Conservation (phyloP, 106 monocot genomes). For the Dioscorea dumetorum region DNA sequence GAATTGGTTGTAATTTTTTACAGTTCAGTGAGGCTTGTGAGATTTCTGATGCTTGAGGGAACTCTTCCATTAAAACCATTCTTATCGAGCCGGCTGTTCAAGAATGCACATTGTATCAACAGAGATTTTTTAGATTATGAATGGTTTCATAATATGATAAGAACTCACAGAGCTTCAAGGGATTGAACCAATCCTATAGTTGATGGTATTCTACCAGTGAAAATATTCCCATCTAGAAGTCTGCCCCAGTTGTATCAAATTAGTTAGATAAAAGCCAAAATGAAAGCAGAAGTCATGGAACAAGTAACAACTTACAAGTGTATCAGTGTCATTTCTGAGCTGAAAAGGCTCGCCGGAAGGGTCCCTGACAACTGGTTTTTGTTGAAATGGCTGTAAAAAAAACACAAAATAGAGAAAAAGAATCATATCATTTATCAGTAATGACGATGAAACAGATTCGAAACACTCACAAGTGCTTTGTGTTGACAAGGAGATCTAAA, state of each 20-base stretch:
- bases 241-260: constrained; percentile 21
- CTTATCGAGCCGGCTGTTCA: constrained; percentile 65
- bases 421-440: neutral
- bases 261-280: neutral
- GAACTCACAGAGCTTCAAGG: constrained; percentile 70
- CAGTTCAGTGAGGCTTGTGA: constrained; percentile 50
- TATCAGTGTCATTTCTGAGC: constrained; percentile 44
- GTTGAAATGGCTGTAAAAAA: constrained; percentile 68
- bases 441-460: neutral
- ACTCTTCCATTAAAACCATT: constrained; percentile 58
- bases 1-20: constrained; percentile 26
- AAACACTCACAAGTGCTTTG: constrained; percentile 64
- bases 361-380: constrained; percentile 74
- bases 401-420: neutral
- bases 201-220: constrained; percentile 57
- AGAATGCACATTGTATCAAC: neutral
- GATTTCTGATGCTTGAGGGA: constrained; percentile 61
- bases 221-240: constrained; percentile 56
- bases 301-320: constrained; percentile 54
- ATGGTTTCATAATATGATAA: neutral
- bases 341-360: constrained; percentile 52
- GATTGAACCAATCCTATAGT: constrained; percentile 39
- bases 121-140: neutral
- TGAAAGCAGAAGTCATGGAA: neutral
- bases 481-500: constrained; percentile 40